Conservation (phyloP, 2,329 filamentous ascomycete species). For the Fusarium nematophilum region DNA sequence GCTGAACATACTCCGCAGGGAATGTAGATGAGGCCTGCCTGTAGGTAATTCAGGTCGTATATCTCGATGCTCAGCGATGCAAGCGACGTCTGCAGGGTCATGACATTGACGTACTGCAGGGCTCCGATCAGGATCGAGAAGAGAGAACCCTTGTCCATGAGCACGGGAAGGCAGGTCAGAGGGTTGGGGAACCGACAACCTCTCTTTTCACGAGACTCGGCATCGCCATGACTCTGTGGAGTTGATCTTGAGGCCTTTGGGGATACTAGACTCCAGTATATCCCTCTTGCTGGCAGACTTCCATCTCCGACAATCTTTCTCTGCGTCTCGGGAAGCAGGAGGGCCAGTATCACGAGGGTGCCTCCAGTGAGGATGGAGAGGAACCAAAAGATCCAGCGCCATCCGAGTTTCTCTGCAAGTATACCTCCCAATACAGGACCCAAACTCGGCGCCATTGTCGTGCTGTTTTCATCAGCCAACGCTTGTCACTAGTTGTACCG, state of each 20-base stretch:
- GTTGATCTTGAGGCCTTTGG: not conserved
- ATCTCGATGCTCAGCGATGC: constrained; percentile 10
- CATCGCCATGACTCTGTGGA: not conserved
- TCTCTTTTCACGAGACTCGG: not conserved
- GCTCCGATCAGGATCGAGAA: constrained; percentile 24
- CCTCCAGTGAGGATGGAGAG: constrained; percentile 60
- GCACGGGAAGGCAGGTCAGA: constrained; percentile 21
- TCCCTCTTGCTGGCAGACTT: not conserved
- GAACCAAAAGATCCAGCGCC: constrained; percentile 73
- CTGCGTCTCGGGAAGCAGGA: constrained; percentile 66
- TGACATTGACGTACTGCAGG: constrained; percentile 24
- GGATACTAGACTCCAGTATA: not conserved
- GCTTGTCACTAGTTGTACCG: not conserved
- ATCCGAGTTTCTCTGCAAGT: constrained; percentile 67
- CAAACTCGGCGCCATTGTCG: constrained; percentile 43
- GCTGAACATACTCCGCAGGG: not conserved
- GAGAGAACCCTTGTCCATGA: constrained; percentile 7
- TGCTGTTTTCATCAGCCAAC: not conserved
- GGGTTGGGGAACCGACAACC: constrained; percentile 24
- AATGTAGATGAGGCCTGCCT: constrained; percentile 27
- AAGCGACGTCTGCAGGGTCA: constrained; percentile 16
- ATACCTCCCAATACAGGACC: constrained; percentile 70
- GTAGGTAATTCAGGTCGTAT: constrained; percentile 27
- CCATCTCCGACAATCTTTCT: constrained; percentile 68
- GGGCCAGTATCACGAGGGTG: constrained; percentile 59